Evolutionary conservation across 2,329 filamentous ascomycete genomes (phyloP), one percentile per base, ranked within the genome.

Genomic region (Penicillium carneum): DNA sequence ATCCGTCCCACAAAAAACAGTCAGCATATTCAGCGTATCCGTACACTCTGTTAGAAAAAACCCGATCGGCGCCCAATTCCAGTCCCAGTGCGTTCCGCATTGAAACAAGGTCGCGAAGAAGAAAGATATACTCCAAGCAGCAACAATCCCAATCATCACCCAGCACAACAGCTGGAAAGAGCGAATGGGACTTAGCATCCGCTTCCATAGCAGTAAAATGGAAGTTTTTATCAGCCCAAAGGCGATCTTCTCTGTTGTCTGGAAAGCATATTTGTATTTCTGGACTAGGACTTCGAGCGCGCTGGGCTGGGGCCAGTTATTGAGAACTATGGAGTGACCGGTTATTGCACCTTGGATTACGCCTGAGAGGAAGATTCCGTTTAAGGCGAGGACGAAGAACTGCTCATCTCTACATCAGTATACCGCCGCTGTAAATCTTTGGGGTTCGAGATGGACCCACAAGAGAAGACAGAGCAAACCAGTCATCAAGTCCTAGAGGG

Each of bases 241-340:
- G n/a, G n/a, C 39, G 10, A 41, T 41, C 6, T 41, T 41, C 11
- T 41, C 39, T 20, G 39, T 41, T 11, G 39, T 41, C n/a, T 41
- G 39, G 39, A 41, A 41, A 41, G n/a, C 39, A 41, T 41, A 41
- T 41, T 41, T 41, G n/a, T 41, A 41, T 41, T 41, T 41, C n/a
- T 41, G 39, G n/a, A 12, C 39, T 3, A 41, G 39, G n/a, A 18
- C n/a, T 41, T 41, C 39, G 39, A 41, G 39, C n/a, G n/a, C n/a
- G n/a, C 39, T 41, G 39, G n/a, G 39, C 11, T 41, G 39, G n/a
- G 39, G 39, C 39, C 39, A 41, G 39, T 41, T 41, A n/a, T 41
- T 18, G 11, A 41, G 9, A 41, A 41, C 39, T 41, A 41, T 41
- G 0, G 39, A 41, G n/a, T 41, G 39, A 20, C 39, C 39, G 3